Conservation (phyloP, 495 filamentous ascomycete species). For the Neurospora sp. region DNA sequence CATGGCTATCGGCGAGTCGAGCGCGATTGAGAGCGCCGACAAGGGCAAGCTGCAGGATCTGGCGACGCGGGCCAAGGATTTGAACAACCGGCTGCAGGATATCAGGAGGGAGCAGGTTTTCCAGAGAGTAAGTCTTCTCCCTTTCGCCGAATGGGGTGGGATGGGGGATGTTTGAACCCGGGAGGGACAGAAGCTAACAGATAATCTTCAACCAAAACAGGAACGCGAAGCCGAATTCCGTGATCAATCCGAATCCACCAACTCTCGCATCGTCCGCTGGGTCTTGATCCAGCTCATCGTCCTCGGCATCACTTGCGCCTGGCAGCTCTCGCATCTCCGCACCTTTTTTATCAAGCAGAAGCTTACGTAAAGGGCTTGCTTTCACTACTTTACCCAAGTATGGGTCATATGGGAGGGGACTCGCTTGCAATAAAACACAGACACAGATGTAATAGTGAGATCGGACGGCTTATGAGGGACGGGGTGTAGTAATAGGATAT, state of each 20-base stretch:
- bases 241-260: conserved; percentile 91
- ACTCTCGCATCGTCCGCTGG: conserved; percentile 89
- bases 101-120: conserved; percentile 92
- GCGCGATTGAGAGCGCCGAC: conserved; percentile 85
- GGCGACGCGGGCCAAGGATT: conserved; percentile 76
- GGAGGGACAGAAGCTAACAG: conserved; percentile 2
- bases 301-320: conserved; percentile 86
- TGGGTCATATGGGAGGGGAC: background rate
- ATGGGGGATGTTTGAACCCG: background rate
- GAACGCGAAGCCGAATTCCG: conserved; percentile 97
- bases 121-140: conserved; percentile 63
- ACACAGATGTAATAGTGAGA: background rate
- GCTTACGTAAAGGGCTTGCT: conserved; percentile 51
- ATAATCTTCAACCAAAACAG: conserved; percentile 30
- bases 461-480: background rate
- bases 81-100: conserved; percentile 81
- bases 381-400: background rate
- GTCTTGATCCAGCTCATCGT: conserved; percentile 81
- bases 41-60: conserved; percentile 91
- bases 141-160: background rate
- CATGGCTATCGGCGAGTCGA: conserved; percentile 91
- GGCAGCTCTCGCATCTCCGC: conserved; percentile 90
- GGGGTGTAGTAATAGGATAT: background rate
- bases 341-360: conserved; percentile 99
- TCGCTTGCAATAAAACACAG: background rate